Evolutionary conservation across 2,329 filamentous ascomycete genomes (phyloP).

Genomic region (Lachnellula suecica): DNA sequence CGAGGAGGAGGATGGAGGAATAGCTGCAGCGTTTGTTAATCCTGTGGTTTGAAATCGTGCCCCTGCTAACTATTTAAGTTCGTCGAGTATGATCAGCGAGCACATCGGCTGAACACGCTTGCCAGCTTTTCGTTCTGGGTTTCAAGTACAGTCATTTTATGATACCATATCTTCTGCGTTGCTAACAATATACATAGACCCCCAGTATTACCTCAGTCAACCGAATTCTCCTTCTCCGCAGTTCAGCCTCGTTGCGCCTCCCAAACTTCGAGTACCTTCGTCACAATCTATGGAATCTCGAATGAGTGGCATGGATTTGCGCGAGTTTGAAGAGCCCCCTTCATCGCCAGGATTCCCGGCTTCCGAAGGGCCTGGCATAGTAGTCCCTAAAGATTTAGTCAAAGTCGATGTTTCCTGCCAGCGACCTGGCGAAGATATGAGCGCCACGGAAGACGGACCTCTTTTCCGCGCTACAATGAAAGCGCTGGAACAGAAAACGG

Average conservation of each 20-base stretch:
- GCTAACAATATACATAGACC: conserved; percentile 21
- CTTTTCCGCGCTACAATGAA: conserved; percentile 97
- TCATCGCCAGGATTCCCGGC: conserved; percentile 48
- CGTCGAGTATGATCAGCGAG: conserved; percentile 93
- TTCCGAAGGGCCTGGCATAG: conserved; percentile 33
- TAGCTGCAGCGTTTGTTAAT: conserved; percentile 73
- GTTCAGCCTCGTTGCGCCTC: conserved; percentile 71
- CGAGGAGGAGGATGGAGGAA: conserved; percentile 92
- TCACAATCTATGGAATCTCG: conserved; percentile 83
- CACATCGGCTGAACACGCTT: conserved; percentile 83
- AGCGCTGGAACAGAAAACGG: conserved; percentile 92
- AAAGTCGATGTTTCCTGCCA: conserved; percentile 88
- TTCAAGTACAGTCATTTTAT: conserved; percentile 58
- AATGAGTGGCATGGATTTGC: conserved; percentile 66
- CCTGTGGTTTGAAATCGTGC: not conserved
- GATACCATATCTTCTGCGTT: conserved; percentile 14
- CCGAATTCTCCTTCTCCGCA: conserved; percentile 69
- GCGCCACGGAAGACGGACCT: conserved; percentile 85
- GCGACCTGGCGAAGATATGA: conserved; percentile 81
- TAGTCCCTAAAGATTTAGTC: conserved; percentile 43
- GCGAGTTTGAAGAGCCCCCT: conserved; percentile 55
- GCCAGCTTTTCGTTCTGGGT: conserved; percentile 97
- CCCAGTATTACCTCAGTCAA: conserved; percentile 44
- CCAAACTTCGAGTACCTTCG: conserved; percentile 80
- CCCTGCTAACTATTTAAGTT: conserved; percentile 55